Evolutionary conservation across 495 filamentous ascomycete species (phyloP).

Genomic region (Talaromyces proteolyticus): DNA sequence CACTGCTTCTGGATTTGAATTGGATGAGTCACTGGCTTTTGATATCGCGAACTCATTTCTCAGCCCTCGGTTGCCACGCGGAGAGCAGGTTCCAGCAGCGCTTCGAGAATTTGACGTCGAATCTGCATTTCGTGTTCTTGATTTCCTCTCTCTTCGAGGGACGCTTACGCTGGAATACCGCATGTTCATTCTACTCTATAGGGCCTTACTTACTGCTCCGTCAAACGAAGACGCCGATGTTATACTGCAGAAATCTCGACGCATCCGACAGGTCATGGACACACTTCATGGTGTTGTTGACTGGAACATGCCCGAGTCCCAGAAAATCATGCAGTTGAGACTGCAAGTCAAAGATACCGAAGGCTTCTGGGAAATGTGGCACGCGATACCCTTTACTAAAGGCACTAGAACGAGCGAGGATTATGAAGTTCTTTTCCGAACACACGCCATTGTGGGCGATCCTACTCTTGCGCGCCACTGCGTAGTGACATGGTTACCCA

Average conservation of each 20-base stretch:
- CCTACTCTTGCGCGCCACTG: constrained; percentile 39
- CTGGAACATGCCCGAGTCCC: background rate
- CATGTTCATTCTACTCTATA: constrained; percentile 36
- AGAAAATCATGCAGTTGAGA: constrained; percentile 12
- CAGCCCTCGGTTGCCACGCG: constrained; percentile 9
- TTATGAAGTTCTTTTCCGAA: constrained; percentile 50
- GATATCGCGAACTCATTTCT: constrained; percentile 32
- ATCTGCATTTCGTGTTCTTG: constrained; percentile 38
- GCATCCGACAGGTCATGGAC: constrained; percentile 1
- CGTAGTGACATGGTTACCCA: constrained; percentile 43
- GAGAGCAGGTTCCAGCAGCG: constrained; percentile 2
- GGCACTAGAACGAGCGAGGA: constrained; percentile 44
- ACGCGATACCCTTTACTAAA: constrained; percentile 42
- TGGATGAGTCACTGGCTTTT: constrained; percentile 30
- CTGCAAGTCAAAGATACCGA: constrained; percentile 35
- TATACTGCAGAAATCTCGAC: background rate
- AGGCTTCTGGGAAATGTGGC: constrained; percentile 58
- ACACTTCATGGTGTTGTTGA: background rate
- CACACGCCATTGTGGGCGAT: constrained; percentile 42
- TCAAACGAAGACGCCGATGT: background rate
- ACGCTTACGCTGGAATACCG: constrained; percentile 29
- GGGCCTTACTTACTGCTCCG: constrained; percentile 11
- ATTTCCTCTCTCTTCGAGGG: constrained; percentile 39
- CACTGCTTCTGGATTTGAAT: constrained; percentile 21
- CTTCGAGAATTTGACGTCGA: constrained; percentile 22